These are phyloP conservation scores for Mixia osmundae DNA, from an alignment of 1,284 basidiomycete species.

Conservation along the genomic window DNA sequence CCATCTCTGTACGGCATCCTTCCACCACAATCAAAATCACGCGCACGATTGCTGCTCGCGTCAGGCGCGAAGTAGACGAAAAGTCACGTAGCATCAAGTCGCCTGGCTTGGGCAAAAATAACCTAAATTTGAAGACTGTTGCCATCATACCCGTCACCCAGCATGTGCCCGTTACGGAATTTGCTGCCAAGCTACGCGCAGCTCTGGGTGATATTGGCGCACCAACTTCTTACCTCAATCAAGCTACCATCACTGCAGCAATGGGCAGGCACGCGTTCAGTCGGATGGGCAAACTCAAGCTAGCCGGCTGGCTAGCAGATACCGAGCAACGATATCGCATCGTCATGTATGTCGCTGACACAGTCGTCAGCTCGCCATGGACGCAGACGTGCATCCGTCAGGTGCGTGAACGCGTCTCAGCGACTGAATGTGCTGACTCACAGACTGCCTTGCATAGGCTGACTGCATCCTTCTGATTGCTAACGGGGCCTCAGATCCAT, in stretches of 20 bases:
- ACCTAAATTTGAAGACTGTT: constrained; percentile 81
- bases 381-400: constrained; percentile 91
- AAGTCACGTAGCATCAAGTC: constrained; percentile 20
- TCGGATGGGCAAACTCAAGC: constrained; percentile 80
- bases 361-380: constrained; percentile 75
- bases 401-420: constrained; percentile 28
- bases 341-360: constrained; percentile 82
- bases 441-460: constrained; percentile 31
- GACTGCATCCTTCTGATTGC: constrained; percentile 91
- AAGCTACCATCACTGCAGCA: constrained; percentile 67
- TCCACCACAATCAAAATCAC: constrained; percentile 89
- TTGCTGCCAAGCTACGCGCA: constrained; percentile 62
- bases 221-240: constrained; percentile 67
- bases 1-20: constrained; percentile 55
- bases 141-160: constrained; percentile 60
- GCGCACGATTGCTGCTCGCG: constrained; percentile 75
- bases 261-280: constrained; percentile 82
- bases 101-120: constrained; percentile 36
- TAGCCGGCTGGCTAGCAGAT: constrained; percentile 77
- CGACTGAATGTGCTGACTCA: background rate
- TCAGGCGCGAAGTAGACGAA: constrained; percentile 52
- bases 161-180: constrained; percentile 61
- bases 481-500: constrained; percentile 44
- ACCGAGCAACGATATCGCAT: constrained; percentile 77
- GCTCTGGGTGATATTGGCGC: constrained; percentile 73